Conservation (phyloP, 345 rosid genomes). For the Hibiscus syriacus region DNA sequence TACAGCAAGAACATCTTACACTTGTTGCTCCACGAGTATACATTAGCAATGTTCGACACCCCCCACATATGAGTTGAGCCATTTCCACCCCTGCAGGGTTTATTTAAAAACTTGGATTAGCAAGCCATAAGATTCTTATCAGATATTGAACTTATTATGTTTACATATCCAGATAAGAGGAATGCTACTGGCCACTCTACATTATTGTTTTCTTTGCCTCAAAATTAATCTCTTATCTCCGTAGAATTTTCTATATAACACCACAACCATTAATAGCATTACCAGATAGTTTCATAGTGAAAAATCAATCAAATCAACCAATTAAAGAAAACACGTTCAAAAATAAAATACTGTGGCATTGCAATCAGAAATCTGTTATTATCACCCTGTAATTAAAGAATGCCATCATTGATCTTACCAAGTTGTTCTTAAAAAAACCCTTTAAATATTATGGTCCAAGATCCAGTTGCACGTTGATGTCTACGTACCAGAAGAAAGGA, state of each 20-base stretch:
- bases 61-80: slow-evolving; percentile 89
- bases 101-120: background rate
- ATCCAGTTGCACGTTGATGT: background rate
- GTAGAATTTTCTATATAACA: background rate
- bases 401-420: background rate
- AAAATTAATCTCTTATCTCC: background rate
- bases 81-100: slow-evolving; percentile 54
- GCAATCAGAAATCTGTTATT: background rate
- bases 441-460: background rate
- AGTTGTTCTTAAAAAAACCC: background rate
- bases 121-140: background rate
- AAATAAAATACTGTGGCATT: background rate
- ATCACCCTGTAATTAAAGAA: background rate
- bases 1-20: slow-evolving; percentile 97
- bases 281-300: background rate
- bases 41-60: slow-evolving; percentile 89
- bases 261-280: background rate
- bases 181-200: background rate
- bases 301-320: background rate
- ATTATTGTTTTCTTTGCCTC: background rate
- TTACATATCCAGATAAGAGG: slow-evolving; percentile 2
- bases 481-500: background rate
- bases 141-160: background rate
- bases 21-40: slow-evolving; percentile 74
- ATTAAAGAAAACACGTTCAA: too few relatives aligned